Conservation (phyloP, 2,329 filamentous ascomycete genomes). For the Myriangium duriaei region DNA sequence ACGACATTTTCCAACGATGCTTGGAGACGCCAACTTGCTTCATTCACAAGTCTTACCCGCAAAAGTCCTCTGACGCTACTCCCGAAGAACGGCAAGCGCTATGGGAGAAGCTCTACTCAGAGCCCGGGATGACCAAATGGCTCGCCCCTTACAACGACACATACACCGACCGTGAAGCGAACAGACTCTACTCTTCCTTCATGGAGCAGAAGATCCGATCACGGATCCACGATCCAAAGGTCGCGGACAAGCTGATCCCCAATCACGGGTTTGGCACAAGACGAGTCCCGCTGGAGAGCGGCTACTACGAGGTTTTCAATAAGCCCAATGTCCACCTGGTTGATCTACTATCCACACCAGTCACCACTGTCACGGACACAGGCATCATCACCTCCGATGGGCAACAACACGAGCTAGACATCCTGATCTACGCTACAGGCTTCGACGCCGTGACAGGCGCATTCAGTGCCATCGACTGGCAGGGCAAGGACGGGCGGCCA, state of each 20-base stretch:
- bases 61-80: constrained; percentile 9
- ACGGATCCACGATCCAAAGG: constrained; percentile 30
- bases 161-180: constrained; percentile 20
- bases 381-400: constrained; percentile 30
- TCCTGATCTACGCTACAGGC: constrained; percentile 32
- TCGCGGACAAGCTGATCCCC: constrained; percentile 41
- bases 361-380: constrained; percentile 26
- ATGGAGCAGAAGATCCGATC: constrained; percentile 25
- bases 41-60: constrained; percentile 23
- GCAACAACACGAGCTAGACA: constrained; percentile 30
- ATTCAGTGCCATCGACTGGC: constrained; percentile 25
- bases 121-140: constrained; percentile 29
- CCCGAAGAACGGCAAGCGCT: constrained; percentile 18
- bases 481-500: constrained; percentile 22
- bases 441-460: constrained; percentile 30
- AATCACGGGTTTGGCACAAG: constrained; percentile 30
- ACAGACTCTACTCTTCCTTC: constrained; percentile 20
- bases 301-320: constrained; percentile 32
- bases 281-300: constrained; percentile 19
- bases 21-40: constrained; percentile 20
- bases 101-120: constrained; percentile 24
- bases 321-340: constrained; percentile 29
- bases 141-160: constrained; percentile 23
- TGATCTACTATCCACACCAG: constrained; percentile 28
- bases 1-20: constrained; percentile 19